Conservation (phyloP, 129 eudicot species). For the Gnaphalium uliginosum region DNA sequence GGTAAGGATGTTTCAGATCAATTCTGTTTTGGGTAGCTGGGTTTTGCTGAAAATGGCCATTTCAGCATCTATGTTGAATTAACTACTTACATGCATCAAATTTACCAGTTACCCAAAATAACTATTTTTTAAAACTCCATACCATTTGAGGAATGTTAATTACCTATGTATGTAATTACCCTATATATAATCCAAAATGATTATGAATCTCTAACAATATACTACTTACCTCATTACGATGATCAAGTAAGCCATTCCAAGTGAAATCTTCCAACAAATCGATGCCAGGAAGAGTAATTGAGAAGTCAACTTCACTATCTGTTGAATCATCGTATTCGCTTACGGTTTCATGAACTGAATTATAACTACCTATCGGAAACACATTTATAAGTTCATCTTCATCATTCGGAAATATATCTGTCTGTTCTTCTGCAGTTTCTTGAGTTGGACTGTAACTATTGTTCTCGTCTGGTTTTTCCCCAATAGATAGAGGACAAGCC, state of each 20-base stretch:
- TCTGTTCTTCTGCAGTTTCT: constrained; percentile 24
- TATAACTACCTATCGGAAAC: constrained; percentile 33
- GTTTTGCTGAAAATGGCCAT: not conserved
- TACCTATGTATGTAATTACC: not conserved
- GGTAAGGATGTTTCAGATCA: not conserved
- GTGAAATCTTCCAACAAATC: constrained; percentile 40
- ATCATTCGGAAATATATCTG: constrained; percentile 19
- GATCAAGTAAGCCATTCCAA: constrained; percentile 51
- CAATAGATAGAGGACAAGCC: constrained; percentile 48
- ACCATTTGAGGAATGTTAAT: not conserved
- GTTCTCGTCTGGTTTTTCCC: constrained; percentile 26
- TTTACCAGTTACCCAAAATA: not conserved
- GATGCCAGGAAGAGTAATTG: constrained; percentile 40
- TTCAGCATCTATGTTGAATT: not conserved
- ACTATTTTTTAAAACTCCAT: not conserved
- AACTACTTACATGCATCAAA: not conserved
- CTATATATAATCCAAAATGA: constrained; percentile 2
- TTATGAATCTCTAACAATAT: constrained; percentile 6
- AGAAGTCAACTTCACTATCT: constrained; percentile 70
- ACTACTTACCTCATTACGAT: constrained; percentile 63
- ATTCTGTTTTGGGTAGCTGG: not conserved
- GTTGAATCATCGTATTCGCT: constrained; percentile 54
- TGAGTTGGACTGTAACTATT: constrained; percentile 35
- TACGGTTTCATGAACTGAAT: constrained; percentile 36
- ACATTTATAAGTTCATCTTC: constrained; percentile 44